Conservation (phyloP, 2,329 filamentous ascomycete species). For the Neoscytalidium dimidiatum region DNA sequence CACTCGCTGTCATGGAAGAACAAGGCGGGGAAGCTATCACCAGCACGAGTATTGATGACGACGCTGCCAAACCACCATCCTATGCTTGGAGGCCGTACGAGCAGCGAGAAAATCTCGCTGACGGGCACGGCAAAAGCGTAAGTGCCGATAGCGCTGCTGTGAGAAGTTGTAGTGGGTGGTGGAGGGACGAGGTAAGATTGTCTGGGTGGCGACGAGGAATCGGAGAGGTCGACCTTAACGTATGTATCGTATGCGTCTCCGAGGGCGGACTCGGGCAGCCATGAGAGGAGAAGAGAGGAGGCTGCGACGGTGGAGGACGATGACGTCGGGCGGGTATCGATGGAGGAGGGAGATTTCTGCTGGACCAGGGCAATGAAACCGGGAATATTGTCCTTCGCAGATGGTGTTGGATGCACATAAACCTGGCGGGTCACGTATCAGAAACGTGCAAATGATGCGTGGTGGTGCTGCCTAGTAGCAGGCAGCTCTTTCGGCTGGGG, state of each 20-base stretch:
- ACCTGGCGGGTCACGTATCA: conserved; percentile 58
- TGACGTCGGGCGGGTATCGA: conserved; percentile 41
- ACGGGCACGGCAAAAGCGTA: conserved; percentile 93
- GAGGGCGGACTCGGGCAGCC: conserved; percentile 87
- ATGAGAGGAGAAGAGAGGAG: conserved; percentile 82
- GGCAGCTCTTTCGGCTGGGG: conserved; percentile 27
- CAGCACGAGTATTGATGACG: conserved; percentile 86
- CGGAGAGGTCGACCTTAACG: conserved; percentile 89
- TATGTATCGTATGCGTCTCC: conserved; percentile 85
- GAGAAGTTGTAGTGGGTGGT: conserved; percentile 80
- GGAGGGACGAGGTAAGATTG: conserved; percentile 91
- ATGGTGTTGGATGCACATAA: conserved; percentile 92
- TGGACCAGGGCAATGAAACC: conserved; percentile 93
- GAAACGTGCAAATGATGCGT: conserved; percentile 14
- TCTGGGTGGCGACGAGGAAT: conserved; percentile 75
- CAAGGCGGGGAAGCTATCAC: conserved; percentile 90
- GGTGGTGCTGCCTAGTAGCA: not conserved
- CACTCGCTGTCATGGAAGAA: conserved; percentile 99
- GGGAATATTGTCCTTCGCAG: conserved; percentile 91
- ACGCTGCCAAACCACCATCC: conserved; percentile 99
- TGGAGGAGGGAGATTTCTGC: conserved; percentile 61
- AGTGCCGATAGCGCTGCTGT: conserved; percentile 69
- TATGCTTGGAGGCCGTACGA: conserved; percentile 86
- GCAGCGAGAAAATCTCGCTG: conserved; percentile 84
- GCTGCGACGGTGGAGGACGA: conserved; percentile 50